Evolutionary conservation across 495 filamentous ascomycete species (phyloP).

Genomic region (Xylaria scruposa): DNA sequence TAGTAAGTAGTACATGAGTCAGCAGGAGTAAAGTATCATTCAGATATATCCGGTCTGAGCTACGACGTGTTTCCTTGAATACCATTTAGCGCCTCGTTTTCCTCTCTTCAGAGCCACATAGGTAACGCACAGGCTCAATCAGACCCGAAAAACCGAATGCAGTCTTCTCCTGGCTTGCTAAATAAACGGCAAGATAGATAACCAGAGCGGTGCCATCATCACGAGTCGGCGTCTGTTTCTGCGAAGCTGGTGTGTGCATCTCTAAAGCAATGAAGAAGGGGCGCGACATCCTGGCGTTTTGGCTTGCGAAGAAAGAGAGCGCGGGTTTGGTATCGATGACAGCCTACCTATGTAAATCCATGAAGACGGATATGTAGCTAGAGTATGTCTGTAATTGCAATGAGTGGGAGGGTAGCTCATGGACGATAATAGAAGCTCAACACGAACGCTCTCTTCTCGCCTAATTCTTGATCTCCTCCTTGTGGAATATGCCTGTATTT

Average conservation of each 20-base stretch:
- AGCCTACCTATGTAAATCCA: no score
- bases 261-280: background rate
- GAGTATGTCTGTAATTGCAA: no score
- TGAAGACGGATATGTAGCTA: no score
- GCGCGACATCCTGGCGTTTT: no score
- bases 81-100: background rate
- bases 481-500: slow-evolving; percentile 62
- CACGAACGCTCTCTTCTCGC: background rate
- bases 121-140: background rate
- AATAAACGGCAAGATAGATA: background rate
- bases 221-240: background rate
- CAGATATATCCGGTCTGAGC: no score
- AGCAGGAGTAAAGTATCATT: no score
- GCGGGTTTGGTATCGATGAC: background rate
- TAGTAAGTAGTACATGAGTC: no score
- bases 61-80: background rate
- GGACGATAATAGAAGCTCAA: background rate
- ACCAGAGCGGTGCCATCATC: background rate
- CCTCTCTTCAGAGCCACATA: background rate
- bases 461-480: slow-evolving; percentile 63
- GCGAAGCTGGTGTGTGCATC: background rate
- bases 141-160: background rate
- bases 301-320: background rate
- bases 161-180: background rate
- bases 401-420: background rate